Evolutionary conservation across 257 asterid species (phyloP), one percentile per base, ranked within the genome.

Genomic region (Scutellaria galericulata): DNA sequence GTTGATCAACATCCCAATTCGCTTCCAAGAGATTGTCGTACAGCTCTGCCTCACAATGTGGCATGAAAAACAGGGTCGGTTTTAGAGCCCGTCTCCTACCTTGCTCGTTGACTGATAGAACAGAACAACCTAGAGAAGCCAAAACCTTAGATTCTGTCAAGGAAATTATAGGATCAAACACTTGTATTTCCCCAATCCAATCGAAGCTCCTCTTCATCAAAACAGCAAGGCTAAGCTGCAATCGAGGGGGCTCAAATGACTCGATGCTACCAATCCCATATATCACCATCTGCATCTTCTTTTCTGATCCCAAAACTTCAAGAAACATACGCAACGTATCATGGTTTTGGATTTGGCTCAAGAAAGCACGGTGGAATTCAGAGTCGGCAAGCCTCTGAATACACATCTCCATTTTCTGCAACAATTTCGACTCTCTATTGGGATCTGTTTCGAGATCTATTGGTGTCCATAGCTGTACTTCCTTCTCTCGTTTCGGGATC

Each of bases 211-310:
- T 83, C 84, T 85, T 92, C 87, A 95, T 78, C 87, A 88, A 65
- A 74, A 94, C 57, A 53, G 95, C 97, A 18, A 88, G 84, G 72
- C 92, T 73, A 35, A 95, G 95, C 74, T 92, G 99, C 80, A 86
- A 64, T 48, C 96, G 64, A 15, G 98, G 95, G 61, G 88, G 75
- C 20, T 90, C 96, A 52, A 53, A 87, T 15, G 92, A 85, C 56
- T 88, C 95, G 9, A 94, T 88, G 83, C 97, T 94, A n/a, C 99
- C 99, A 58, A 94, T 88, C 10, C 99, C 99, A 58, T 89, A 91
- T 7, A 94, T 81, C 2, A 94, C 99, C 91, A 94, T 86, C 78
- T 46, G 77, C 89, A 91, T 78, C 75, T 82, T 82, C 24, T 81
- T 60, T 70, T 88, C 95, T 0, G 89, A 46, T 39, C 88, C 93